Base-by-base conservation (phyloP, 1,284 basidiomycete genomes). In the Bondarzewia mesenterica region DNA sequence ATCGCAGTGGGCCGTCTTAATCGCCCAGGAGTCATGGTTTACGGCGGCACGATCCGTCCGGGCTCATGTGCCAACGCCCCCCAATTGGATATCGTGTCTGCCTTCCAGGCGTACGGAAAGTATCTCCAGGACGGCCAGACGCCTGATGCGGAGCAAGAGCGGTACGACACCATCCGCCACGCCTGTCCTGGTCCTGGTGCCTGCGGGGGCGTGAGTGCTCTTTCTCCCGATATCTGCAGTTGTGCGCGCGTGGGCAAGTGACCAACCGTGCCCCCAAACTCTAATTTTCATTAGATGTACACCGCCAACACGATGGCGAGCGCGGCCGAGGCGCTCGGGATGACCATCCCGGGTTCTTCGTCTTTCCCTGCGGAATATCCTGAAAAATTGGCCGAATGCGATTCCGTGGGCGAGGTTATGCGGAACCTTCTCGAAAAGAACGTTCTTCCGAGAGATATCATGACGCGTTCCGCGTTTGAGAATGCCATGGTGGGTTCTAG, bases 241-340 rank as follows among this genome's bases (percentile, higher is more conserved):
- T 18, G 38, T 18, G 29, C 29, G n/a, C n/a, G n/a, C 29, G 29
- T n/a, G 29, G 29, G 29, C n/a, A 18, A 40, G 5, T 14, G n/a
- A 40, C 38, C 21, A 35, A 35, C 20, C 38, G 10, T 40, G 44
- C 15, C 29, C 29, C 5, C 1, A 32, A 16, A n/a, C 42, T 44
- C 12, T 18, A n/a, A 14, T 26, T 3, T n/a, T 27, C 25, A 16
- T 20, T 16, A 89, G 87, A 90, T 90, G 87, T 96, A 95, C 69
- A 97, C 93, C 15, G 93, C 93, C 21, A 97, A 96, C 67, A 96
- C 94, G 1, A 94, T 97, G 86, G 89, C 93, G 6, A 93, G 91
- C 52, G 89, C 90, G 14, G 77, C 90, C 42, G 93, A 97, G 67
- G 91, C 87, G 0, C 67, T 97, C 56, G 93, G 93, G 16, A 97